Evolutionary conservation across 169 alveolate genomes (phyloP).

Genomic region (Plasmodium relictum): DNA sequence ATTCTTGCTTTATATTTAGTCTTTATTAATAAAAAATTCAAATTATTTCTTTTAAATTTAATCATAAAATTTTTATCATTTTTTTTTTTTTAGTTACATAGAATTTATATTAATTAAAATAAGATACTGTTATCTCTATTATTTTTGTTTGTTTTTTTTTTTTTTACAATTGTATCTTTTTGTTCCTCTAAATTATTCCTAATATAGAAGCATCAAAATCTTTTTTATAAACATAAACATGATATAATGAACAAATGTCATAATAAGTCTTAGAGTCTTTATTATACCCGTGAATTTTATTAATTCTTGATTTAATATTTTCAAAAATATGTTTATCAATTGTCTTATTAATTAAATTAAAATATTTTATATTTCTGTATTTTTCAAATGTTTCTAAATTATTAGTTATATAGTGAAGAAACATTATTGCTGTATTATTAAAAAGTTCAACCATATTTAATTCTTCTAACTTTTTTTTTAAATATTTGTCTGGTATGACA

Average conservation of each 20-base stretch:
- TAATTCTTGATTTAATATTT: conserved; percentile 46
- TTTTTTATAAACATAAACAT: conserved; percentile 62
- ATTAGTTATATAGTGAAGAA: conserved; percentile 66
- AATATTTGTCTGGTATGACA: conserved; percentile 83
- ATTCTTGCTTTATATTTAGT: no score
- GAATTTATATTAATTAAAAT: no score
- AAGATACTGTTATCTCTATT: background rate
- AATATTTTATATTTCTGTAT: conserved; percentile 53
- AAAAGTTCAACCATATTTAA: conserved; percentile 63
- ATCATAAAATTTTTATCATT: no score
- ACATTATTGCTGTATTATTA: conserved; percentile 58
- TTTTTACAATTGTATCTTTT: background rate
- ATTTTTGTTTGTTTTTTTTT: background rate
- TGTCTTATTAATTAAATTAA: conserved; percentile 52
- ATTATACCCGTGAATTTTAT: conserved; percentile 60
- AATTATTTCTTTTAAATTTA: no score
- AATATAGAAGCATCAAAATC: conserved; percentile 63
- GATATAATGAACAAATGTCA: conserved; percentile 70
- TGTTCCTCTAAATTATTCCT: conserved; percentile 16
- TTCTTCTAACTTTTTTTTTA: conserved; percentile 38
- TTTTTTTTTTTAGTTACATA: no score
- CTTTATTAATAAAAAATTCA: no score
- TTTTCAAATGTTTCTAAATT: conserved; percentile 57
- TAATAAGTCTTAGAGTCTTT: conserved; percentile 43
- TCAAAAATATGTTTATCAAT: conserved; percentile 51